A percentile compares a stretch with the other conserved stretches of the same genome.
phyloP scores from a whole-genome alignment of 2,329 filamentous ascomycete genomes.

The Mariannaea sp. region DNA sequence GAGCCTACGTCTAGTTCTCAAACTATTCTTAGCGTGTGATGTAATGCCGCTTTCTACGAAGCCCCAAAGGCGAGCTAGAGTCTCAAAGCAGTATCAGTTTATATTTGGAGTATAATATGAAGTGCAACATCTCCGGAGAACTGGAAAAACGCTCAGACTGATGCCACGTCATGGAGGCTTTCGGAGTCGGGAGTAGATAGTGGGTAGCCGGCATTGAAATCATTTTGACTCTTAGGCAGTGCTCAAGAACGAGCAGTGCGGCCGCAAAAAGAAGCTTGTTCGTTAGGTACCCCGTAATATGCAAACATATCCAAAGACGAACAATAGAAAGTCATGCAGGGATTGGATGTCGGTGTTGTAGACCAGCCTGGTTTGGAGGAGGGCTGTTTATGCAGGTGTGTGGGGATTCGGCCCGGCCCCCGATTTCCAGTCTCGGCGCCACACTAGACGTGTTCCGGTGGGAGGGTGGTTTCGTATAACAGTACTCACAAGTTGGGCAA shows the following conservation, averaged over 20 bases:
- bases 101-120: no score
- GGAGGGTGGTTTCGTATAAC: slow-evolving; percentile 31
- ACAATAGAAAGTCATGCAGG: slow-evolving; percentile 4
- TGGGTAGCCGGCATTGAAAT: slow-evolving; percentile 8
- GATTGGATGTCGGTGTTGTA: slow-evolving; percentile 4
- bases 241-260: slow-evolving; percentile 3
- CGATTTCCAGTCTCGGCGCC: slow-evolving; percentile 33
- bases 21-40: no score
- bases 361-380: neutral
- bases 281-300: no score
- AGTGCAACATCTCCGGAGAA: neutral
- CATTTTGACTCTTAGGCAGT: slow-evolving; percentile 1
- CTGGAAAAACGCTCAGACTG: slow-evolving; percentile 6
- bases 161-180: slow-evolving; percentile 17
- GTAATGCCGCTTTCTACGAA: no score
- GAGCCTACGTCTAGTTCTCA: no score
- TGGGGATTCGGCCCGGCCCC: slow-evolving; percentile 38
- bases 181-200: slow-evolving; percentile 11
- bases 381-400: slow-evolving; percentile 23
- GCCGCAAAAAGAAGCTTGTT: slow-evolving; percentile 4
- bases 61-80: neutral
- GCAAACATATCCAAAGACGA: neutral
- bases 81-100: no score
- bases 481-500: no score
- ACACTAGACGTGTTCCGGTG: slow-evolving; percentile 32